Base-by-base conservation (phyloP, 2,329 filamentous ascomycete species). In the Penicillium olsonii region DNA sequence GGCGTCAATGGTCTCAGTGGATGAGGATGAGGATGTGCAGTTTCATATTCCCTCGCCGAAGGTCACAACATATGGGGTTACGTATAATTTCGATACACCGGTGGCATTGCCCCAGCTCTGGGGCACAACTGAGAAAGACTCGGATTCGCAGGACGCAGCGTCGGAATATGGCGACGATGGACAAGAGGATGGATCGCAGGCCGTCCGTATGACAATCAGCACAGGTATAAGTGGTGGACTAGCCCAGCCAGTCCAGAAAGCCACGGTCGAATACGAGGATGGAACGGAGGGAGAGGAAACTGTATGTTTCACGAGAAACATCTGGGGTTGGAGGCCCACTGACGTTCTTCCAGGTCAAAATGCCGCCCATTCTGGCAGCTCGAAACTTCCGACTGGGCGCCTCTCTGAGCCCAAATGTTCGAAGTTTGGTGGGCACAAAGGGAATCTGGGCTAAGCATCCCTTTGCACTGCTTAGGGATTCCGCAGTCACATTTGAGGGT, bases 21-120 rank as follows among this genome's bases (percentile, higher is more conserved):
- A 63, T 37, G 50, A 66, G 11, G 60, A 61, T 9, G 66, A 61
- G 5, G 56, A 66, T 46, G 57, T 67, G 17, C 60, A 60, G 24
- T 41, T 72, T 7, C 52, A 61, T 24, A 42, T 69, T 8, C 68
- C 68, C 18, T 52, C 59, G 1, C 53, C 65, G 4, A 52, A 56
- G 19, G 29, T 63, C 33, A 59, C 56, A 14, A 59, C 60, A 3
- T 66, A 65, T 48, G 62, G 57, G n/a, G 42, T 71, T 26, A 63
- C 60, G 37, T 72, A 68, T 48, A 61, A 52, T 33, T 73, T 72
- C 48, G 66, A 64, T 27, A 57, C 66, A 14, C 70, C 71, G 4
- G 52, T 74, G 37, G 61, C 63, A 35, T 54, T 66, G 1, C 56
- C 63, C 18, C 48, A 54, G 33, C 44, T 65, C 38, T 43, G 61